Base-by-base conservation (phyloP, 2,329 filamentous ascomycete genomes). In the Pochonia chlamydosporia region DNA sequence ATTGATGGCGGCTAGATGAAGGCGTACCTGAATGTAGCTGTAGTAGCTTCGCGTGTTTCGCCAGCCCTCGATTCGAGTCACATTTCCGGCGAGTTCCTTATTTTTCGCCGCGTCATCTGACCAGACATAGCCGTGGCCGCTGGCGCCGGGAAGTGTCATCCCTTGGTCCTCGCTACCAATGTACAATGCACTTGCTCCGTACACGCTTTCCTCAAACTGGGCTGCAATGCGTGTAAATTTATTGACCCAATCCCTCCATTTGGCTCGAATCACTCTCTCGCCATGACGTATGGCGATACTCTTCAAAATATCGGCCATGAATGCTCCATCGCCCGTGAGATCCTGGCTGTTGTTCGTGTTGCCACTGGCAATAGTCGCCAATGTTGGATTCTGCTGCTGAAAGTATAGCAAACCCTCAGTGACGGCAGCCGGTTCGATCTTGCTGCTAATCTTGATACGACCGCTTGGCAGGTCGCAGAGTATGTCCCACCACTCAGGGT, bases 401-500 rank as follows among this genome's bases (percentile, higher is more conserved):
- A 97, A 97, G 63, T 87, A 95, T 3, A 84, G 64, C 9, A 93
- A 75, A 0, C 92, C 92, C 58, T 99, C 93, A 1, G 90, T 96
- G 4, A 87, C 68, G 1, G 85, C 81, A 0, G 90, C 87, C 20
- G 79, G 68, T 52, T 97, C 92, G 54, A 97, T 91, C 57, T 84
- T 85, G 63, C 80, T 89, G 60, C 89, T 95, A 59, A 99, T 97
- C 68, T 93, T 95, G 74, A 99, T 90, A 37, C 91, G 84, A 9
- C 93, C 93, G 2, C 85, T 92, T 0, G 91, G 87, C 36, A 99
- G 74, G 65, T 99, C 93, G 65, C 93, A 99, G 11, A 99, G 76
- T 9, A 99, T 70, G 66, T 99, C 93, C 93, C 93, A 99, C 93
- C 93, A 99, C 63, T 96, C 91, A 0, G 87, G 88, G 60, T 97